Percentiles rank a stretch among this genome's conserved stretches.
These are phyloP conservation scores for Saccharomycopsis vini DNA, from an alignment of 805 yeast species.

Conservation along the genomic window DNA sequence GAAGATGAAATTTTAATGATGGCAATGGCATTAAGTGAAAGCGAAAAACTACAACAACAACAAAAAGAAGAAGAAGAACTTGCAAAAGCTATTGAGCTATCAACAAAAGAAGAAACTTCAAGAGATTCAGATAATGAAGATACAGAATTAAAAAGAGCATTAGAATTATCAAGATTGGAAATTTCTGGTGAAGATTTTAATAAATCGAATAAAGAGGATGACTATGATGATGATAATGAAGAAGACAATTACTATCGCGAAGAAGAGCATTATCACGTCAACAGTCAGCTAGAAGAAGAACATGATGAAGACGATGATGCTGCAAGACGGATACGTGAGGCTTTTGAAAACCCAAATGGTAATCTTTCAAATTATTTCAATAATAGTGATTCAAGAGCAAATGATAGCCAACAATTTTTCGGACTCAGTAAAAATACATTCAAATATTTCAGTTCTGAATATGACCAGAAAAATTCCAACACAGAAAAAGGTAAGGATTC, in stretches of 20 bases:
- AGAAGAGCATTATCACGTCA: no score
- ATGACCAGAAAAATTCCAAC: no score
- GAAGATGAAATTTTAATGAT: conserved; percentile 16
- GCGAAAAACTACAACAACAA: not conserved
- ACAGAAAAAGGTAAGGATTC: no score
- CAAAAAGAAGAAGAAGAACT: conserved; percentile 5
- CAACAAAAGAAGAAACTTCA: conserved; percentile 1
- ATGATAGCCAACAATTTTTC: no score
- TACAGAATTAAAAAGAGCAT: conserved; percentile 8
- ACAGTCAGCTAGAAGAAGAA: not conserved
- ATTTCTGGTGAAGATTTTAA: not conserved
- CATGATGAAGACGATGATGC: conserved; percentile 1
- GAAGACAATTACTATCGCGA: no score
- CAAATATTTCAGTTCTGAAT: conserved; percentile 1
- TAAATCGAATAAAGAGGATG: no score
- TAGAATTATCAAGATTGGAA: conserved; percentile 11
- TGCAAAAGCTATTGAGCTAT: conserved; percentile 7
- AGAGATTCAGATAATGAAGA: conserved; percentile 7
- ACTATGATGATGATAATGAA: not conserved
- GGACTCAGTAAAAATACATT: conserved; percentile 2
- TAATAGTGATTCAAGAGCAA: no score
- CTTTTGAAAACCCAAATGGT: no score
- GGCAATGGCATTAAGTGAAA: conserved; percentile 17
- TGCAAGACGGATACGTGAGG: no score
- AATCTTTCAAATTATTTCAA: no score